Conservation (phyloP, 2,329 filamentous ascomycete genomes). For the Cercospora janseana region DNA sequence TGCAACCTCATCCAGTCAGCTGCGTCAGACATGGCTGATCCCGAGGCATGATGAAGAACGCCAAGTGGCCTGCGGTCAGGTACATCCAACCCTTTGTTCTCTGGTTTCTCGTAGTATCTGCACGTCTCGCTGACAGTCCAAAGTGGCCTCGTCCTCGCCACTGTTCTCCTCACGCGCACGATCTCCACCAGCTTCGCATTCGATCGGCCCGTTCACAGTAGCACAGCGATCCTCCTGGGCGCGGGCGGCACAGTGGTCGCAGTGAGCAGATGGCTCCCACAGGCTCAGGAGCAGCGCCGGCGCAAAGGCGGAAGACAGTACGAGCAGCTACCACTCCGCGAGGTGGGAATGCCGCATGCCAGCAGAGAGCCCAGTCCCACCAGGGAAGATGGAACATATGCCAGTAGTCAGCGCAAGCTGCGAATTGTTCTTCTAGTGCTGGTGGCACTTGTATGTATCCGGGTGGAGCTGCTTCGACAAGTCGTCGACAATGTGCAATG, state of each 20-base stretch:
- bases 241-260: conserved; percentile 42
- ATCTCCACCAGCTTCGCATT: conserved; percentile 35
- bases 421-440: conserved; percentile 32
- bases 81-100: conserved; percentile 6
- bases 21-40: conserved; percentile 8
- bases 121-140: neutral
- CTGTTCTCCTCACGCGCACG: conserved; percentile 27
- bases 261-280: conserved; percentile 38
- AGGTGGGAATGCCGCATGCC: conserved; percentile 28
- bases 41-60: conserved; percentile 18
- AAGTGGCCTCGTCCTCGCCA: conserved; percentile 35
- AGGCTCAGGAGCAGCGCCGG: conserved; percentile 6
- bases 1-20: neutral
- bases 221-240: conserved; percentile 43
- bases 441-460: conserved; percentile 34
- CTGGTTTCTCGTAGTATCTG: neutral
- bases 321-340: conserved; percentile 34
- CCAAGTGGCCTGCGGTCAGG: conserved; percentile 23
- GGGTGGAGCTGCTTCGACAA: conserved; percentile 43
- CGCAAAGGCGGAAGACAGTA: conserved; percentile 30
- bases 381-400: conserved; percentile 25
- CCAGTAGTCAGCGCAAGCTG: conserved; percentile 31
- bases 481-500: conserved; percentile 47
- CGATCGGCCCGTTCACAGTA: conserved; percentile 49
- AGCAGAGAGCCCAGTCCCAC: conserved; percentile 27